These are phyloP conservation scores for Zygotorulaspora mrakii DNA, from an alignment of 1,139 yeast species.

Conservation along the genomic window DNA sequence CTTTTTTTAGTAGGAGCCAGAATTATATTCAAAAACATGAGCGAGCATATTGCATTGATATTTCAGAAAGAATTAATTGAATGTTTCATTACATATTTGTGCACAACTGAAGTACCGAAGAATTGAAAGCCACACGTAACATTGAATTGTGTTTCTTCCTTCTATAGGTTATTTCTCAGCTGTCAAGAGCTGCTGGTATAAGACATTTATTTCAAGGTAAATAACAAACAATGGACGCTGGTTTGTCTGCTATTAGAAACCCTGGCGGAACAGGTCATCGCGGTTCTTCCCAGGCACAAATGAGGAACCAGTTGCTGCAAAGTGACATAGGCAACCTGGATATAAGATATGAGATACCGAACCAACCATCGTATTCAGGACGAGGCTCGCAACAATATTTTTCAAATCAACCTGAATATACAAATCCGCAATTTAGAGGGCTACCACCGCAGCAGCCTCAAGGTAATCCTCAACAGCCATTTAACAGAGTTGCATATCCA, in stretches of 20 bases:
- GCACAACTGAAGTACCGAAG: too few species aligned
- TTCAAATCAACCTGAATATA: constrained; percentile 9
- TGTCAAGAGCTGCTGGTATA: too few species aligned
- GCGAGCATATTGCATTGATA: too few species aligned
- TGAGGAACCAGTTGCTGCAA: constrained; percentile 38
- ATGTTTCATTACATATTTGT: too few species aligned
- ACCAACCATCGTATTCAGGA: neutral
- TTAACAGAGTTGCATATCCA: constrained; percentile 5
- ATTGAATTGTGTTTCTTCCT: too few species aligned
- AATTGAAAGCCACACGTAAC: too few species aligned
- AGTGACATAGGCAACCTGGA: constrained; percentile 43
- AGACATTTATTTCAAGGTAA: too few species aligned
- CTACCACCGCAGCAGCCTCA: neutral
- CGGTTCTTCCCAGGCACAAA: constrained; percentile 19
- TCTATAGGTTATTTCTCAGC: too few species aligned
- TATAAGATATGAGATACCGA: constrained; percentile 38
- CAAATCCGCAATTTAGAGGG: neutral
- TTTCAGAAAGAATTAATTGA: too few species aligned
- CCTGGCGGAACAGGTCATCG: constrained; percentile 8
- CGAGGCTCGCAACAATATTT: constrained; percentile 7
- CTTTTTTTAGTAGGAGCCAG: too few species aligned
- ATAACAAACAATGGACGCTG: constrained; percentile 28
- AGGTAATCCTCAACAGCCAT: neutral
- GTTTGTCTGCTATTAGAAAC: constrained; percentile 16
- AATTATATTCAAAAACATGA: too few species aligned